phyloP scores from a whole-genome alignment of 768 basidiomycete genomes.

The Jaapia argillacea region DNA sequence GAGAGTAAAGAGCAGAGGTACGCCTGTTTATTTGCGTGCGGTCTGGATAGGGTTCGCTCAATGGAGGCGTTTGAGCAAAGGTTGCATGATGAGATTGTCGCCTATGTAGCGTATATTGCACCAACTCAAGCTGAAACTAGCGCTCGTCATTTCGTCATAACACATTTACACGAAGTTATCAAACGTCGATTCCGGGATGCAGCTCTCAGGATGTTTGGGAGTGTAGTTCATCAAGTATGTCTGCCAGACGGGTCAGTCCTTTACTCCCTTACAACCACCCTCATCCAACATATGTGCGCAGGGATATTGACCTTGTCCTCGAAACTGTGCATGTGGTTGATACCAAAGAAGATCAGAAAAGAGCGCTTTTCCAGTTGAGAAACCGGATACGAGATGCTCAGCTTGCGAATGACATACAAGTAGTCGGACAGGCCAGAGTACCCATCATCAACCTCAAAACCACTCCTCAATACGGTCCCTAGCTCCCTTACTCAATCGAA shows the following conservation, averaged over 20 bases:
- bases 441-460: conserved; percentile 59
- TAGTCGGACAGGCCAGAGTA: conserved; percentile 41
- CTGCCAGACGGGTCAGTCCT: conserved; percentile 47
- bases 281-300: conserved; percentile 18
- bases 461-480: conserved; percentile 26
- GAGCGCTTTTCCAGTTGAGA: conserved; percentile 38
- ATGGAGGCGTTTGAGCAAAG: conserved; percentile 25
- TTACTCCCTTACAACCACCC: background rate
- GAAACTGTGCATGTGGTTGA: conserved; percentile 21
- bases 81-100: conserved; percentile 54
- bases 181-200: conserved; percentile 32
- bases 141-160: conserved; percentile 34
- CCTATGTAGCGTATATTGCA: conserved; percentile 43
- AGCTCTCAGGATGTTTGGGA: conserved; percentile 48
- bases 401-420: conserved; percentile 33
- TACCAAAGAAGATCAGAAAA: conserved; percentile 23
- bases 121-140: conserved; percentile 43
- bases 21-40: no score
- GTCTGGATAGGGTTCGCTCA: no score
- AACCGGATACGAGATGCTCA: conserved; percentile 30
- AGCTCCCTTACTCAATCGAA: background rate
- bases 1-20: conserved; percentile 22
- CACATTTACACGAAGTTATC: conserved; percentile 35
- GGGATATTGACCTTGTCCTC: conserved; percentile 57
- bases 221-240: conserved; percentile 47